Base-by-base conservation (phyloP, 1,284 basidiomycete species). In the Sanghuangporus weigelae region DNA sequence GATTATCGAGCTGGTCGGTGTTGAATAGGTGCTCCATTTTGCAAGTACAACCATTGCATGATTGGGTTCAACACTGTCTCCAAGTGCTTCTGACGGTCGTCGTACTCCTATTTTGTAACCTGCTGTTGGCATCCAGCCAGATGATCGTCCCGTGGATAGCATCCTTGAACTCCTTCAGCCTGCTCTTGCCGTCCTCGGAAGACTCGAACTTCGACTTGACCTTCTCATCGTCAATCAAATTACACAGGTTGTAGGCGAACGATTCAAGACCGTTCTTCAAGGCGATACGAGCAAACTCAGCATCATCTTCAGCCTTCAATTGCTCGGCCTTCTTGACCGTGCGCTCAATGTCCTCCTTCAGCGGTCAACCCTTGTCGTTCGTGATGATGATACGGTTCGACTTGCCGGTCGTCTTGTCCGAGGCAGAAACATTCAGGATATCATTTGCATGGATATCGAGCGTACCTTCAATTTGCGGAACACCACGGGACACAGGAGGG, bases 401-500 rank as follows among this genome's bases (percentile, higher is more conserved):
- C 80, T 98, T 98, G 73, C 97, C 96, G 69, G 96, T 97, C 38
- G 95, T 96, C 87, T 98, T 98, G 82, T 98, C 96, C 64, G 91
- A 83, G 44, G 96, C 96, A 56, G 92, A 94, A 72, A 98, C 96
- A 79, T 97, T 98, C 71, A 98, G 78, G 77, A 98, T 97, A 83
- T 93, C 94, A 81, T 98, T 98, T 75, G 96, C 96, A 74, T 98
- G 96, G 68, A 99, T 95, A 73, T 99, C 96, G 81, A 99, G 98
- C 66, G 95, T 96, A 77, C 98, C 95, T 79, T 97, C 96, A 73
- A 98, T 86, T 76, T 98, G 96, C 73, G 96, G 95, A 71, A 98
- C 95, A 84, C 96, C 96, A 82, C 96, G 95, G 68, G 96, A 96
- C 57, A 95, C 95, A 48, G 96, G 96, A 40, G 96, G 96, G 72